Evolutionary conservation across 1,139 yeast genomes (phyloP).

Genomic region (Blastobotrys ciferrii): DNA sequence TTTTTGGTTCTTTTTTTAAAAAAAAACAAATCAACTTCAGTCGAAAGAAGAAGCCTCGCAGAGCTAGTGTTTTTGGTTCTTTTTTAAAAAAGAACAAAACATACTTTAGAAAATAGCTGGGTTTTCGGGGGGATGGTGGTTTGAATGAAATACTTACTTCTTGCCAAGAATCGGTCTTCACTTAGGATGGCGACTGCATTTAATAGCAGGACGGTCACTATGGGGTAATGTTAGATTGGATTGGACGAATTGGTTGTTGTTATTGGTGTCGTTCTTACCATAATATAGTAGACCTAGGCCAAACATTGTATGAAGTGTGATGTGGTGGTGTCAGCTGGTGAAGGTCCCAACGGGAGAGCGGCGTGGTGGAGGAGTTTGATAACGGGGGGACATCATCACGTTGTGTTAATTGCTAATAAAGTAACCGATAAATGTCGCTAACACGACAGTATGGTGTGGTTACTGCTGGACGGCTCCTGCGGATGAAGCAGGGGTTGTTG

Average conservation of each 20-base stretch:
- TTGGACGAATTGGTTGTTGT: too few relatives aligned
- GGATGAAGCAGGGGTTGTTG: slow-evolving; percentile 2
- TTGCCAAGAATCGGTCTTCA: slow-evolving; percentile 75
- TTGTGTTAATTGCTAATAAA: neutral
- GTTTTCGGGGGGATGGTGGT: too few relatives aligned
- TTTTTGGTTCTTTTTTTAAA: too few relatives aligned
- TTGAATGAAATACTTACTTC: slow-evolving; percentile 58
- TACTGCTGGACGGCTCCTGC: neutral
- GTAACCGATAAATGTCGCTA: neutral
- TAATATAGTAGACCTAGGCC: slow-evolving; percentile 71
- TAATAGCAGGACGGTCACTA: slow-evolving; percentile 56
- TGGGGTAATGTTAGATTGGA: too few relatives aligned
- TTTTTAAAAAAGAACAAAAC: too few relatives aligned
- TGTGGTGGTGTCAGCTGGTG: slow-evolving; percentile 2
- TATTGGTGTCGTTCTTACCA: too few relatives aligned
- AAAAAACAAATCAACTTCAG: too few relatives aligned
- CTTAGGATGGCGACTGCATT: slow-evolving; percentile 79
- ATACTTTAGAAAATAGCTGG: too few relatives aligned
- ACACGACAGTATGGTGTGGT: slow-evolving; percentile 7
- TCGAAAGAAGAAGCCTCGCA: too few relatives aligned
- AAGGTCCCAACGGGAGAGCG: neutral
- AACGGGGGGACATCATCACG: neutral
- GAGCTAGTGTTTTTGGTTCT: too few relatives aligned
- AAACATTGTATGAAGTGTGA: slow-evolving; percentile 45
- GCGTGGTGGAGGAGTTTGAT: neutral